Percentiles rank a stretch among this genome's conserved stretches.
Evolutionary conservation across 768 basidiomycete genomes (phyloP).

Genomic region (Termitomyces sp.): DNA sequence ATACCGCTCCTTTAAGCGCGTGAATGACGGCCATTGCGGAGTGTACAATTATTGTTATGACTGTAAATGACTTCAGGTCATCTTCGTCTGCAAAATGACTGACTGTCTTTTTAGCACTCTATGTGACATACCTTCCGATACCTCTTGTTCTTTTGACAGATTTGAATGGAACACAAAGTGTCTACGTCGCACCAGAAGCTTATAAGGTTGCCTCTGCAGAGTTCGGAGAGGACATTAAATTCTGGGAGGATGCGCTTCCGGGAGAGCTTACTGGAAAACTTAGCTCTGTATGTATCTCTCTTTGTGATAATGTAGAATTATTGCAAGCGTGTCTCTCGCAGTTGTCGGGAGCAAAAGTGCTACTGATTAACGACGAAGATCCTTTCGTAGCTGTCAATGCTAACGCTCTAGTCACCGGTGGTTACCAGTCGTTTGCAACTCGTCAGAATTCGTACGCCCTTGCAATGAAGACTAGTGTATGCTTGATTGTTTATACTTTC

Average conservation of each 20-base stretch:
- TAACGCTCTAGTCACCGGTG: slow-evolving; percentile 44
- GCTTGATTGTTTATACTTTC: background rate
- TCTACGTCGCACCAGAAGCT: slow-evolving; percentile 51
- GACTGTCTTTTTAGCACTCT: slow-evolving; percentile 25
- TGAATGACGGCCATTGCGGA: slow-evolving; percentile 56
- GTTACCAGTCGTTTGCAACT: slow-evolving; percentile 48
- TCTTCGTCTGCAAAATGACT: background rate
- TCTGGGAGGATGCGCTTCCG: slow-evolving; percentile 51
- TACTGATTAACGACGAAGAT: slow-evolving; percentile 44
- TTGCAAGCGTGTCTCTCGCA: slow-evolving; percentile 8
- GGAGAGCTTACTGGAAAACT: slow-evolving; percentile 42
- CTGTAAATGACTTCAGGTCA: slow-evolving; percentile 10
- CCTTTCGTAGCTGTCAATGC: slow-evolving; percentile 46
- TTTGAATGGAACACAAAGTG: slow-evolving; percentile 35
- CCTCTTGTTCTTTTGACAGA: slow-evolving; percentile 44
- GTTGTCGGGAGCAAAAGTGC: slow-evolving; percentile 48
- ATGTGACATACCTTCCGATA: slow-evolving; percentile 42
- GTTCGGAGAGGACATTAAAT: slow-evolving; percentile 42
- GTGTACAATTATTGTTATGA: slow-evolving; percentile 49
- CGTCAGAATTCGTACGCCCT: slow-evolving; percentile 39
- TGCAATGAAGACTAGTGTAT: background rate
- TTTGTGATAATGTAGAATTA: background rate
- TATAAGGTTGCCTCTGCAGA: slow-evolving; percentile 44
- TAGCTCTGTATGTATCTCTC: slow-evolving; percentile 26
- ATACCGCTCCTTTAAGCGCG: slow-evolving; percentile 44